Evolutionary conservation across 1,139 yeast species (phyloP).

Genomic region (Geotrichum aggregatum): DNA sequence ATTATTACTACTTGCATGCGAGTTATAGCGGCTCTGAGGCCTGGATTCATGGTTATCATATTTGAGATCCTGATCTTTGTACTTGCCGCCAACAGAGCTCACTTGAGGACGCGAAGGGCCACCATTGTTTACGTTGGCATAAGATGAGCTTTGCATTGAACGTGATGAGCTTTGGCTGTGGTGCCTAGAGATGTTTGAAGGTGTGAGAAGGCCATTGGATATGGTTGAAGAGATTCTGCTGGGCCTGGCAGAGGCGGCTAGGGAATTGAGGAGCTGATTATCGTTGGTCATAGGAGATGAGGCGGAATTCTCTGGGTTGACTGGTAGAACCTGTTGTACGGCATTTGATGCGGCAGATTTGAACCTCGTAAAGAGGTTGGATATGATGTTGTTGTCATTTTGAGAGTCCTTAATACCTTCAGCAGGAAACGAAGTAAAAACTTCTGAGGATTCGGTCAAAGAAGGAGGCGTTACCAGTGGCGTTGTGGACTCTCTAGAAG

Average conservation of each 20-base stretch:
- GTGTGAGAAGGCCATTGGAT: neutral
- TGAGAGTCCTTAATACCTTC: constrained; percentile 29
- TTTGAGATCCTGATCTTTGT: neutral
- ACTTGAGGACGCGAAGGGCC: neutral
- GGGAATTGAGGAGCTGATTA: constrained; percentile 2
- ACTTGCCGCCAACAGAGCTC: neutral
- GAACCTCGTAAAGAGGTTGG: constrained; percentile 30
- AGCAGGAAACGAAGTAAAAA: constrained; percentile 32
- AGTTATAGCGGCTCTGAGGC: neutral
- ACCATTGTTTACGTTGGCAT: neutral
- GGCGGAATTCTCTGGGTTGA: neutral
- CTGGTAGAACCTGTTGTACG: constrained; percentile 30
- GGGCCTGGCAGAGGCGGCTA: constrained; percentile 9
- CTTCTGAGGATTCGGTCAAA: constrained; percentile 11
- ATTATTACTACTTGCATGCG: constrained; percentile 7
- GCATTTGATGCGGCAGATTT: constrained; percentile 32
- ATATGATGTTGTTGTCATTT: constrained; percentile 26
- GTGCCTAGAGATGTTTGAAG: neutral
- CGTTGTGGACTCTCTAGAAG: constrained; percentile 2
- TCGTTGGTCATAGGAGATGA: neutral
- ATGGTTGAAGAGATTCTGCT: constrained; percentile 6
- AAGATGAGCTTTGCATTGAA: neutral
- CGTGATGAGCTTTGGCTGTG: neutral
- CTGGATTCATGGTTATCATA: neutral
- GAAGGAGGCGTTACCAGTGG: neutral